phyloP scores from a whole-genome alignment of 495 filamentous ascomycete genomes.

The Penicillium manginii region DNA sequence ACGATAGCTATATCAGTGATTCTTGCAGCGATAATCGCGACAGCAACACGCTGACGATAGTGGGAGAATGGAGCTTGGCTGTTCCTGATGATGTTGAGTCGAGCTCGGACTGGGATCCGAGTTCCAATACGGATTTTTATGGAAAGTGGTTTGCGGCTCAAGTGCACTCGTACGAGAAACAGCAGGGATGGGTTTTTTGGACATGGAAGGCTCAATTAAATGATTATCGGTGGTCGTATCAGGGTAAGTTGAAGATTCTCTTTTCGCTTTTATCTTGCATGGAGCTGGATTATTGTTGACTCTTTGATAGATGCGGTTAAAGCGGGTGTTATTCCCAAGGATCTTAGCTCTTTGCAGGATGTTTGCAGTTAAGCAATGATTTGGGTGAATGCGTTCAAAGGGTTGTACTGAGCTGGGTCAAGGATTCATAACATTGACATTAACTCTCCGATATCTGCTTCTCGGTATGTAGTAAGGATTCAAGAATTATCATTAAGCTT shows the following conservation, averaged over 20 bases:
- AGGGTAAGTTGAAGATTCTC: conserved; percentile 28
- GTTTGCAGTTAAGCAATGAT: conserved; percentile 1
- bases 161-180: conserved; percentile 58
- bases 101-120: conserved; percentile 47
- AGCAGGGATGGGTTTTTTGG: conserved; percentile 67
- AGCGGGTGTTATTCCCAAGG: conserved; percentile 53
- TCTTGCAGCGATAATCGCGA: conserved; percentile 56
- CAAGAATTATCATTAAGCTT: no score
- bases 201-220: conserved; percentile 61
- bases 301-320: conserved; percentile 41
- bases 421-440: not conserved
- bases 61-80: conserved; percentile 62
- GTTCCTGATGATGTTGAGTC: conserved; percentile 49
- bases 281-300: conserved; percentile 6
- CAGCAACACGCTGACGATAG: conserved; percentile 50
- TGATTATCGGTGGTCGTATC: conserved; percentile 65
- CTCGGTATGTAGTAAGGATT: no score
- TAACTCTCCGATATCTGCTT: no score
- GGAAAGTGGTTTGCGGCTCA: conserved; percentile 63
- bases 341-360: conserved; percentile 29
- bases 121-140: conserved; percentile 56
- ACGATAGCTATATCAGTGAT: conserved; percentile 48
- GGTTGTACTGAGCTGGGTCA: not conserved
- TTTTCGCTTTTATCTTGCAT: not conserved
- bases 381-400: not conserved